phyloP scores from a whole-genome alignment of 192 early-diverging fungal species.

The Linnemannia elongata region DNA sequence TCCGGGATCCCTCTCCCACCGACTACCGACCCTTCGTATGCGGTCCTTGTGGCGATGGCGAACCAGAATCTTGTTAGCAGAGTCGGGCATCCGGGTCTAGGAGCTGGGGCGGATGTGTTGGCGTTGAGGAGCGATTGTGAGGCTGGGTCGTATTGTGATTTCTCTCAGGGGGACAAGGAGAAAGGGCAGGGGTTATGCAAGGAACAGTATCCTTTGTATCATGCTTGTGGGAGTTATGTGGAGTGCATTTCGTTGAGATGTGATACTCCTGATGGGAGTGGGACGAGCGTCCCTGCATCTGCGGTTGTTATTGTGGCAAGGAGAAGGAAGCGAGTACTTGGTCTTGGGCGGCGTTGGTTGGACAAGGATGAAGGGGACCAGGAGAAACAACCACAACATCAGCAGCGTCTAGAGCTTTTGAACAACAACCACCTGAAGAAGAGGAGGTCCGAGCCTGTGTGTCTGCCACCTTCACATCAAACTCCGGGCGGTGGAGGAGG shows the following conservation, averaged over 20 bases:
- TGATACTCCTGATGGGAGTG: background rate
- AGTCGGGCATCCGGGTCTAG: constrained; percentile 12
- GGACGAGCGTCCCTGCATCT: background rate
- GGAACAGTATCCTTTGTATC: constrained; percentile 35
- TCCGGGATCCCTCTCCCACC: constrained; percentile 14
- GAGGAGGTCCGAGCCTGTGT: background rate
- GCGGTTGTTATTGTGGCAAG: background rate
- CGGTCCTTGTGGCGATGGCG: constrained; percentile 21
- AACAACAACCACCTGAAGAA: background rate
- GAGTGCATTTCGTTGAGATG: constrained; percentile 37
- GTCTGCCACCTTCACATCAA: background rate
- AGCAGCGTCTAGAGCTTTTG: too few species aligned
- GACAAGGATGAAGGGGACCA: background rate
- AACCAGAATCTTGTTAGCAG: constrained; percentile 20
- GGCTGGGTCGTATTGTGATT: constrained; percentile 31
- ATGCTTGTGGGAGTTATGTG: constrained; percentile 27
- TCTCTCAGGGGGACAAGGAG: background rate
- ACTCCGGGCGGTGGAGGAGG: background rate
- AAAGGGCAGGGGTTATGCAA: constrained; percentile 8
- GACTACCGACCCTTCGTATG: background rate
- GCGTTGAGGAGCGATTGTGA: constrained; percentile 31
- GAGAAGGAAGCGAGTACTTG: background rate
- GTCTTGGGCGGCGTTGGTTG: background rate
- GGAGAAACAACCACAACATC: background rate
- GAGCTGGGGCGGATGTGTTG: constrained; percentile 23